Conservation (phyloP, 768 basidiomycete species). For the Termitomyces titanicus region DNA sequence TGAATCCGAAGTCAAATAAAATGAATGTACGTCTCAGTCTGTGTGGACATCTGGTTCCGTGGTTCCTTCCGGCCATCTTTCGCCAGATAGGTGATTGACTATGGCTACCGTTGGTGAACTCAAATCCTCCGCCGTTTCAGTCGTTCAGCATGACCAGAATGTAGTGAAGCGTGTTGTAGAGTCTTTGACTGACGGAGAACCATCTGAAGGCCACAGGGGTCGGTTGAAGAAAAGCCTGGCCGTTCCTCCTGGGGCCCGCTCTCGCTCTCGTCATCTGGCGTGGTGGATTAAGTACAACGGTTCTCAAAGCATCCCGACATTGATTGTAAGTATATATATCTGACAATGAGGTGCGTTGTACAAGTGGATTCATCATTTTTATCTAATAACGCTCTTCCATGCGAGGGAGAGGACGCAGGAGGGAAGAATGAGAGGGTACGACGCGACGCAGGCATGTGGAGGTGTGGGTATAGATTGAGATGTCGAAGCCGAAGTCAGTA, state of each 20-base stretch:
- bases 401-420: no score
- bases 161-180: conserved; percentile 17
- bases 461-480: no score
- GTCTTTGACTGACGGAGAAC: conserved; percentile 11
- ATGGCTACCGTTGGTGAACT: conserved; percentile 6
- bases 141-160: conserved; percentile 9
- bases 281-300: conserved; percentile 84
- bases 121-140: conserved; percentile 2
- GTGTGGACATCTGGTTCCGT: no score
- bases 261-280: conserved; percentile 64
- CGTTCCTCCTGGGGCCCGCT: conserved; percentile 43
- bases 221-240: conserved; percentile 27
- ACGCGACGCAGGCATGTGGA: no score
- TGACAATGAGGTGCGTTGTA: no score
- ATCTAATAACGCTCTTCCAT: no score
- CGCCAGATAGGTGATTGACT: no score
- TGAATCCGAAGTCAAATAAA: no score
- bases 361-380: no score
- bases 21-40: no score
- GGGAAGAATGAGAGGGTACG: no score
- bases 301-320: conserved; percentile 64
- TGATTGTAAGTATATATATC: conserved; percentile 67
- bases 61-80: neutral
- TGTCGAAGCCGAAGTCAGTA: no score
- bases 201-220: conserved; percentile 4